Conservation (phyloP, 1,284 basidiomycete species). For the Irpex sp. region DNA sequence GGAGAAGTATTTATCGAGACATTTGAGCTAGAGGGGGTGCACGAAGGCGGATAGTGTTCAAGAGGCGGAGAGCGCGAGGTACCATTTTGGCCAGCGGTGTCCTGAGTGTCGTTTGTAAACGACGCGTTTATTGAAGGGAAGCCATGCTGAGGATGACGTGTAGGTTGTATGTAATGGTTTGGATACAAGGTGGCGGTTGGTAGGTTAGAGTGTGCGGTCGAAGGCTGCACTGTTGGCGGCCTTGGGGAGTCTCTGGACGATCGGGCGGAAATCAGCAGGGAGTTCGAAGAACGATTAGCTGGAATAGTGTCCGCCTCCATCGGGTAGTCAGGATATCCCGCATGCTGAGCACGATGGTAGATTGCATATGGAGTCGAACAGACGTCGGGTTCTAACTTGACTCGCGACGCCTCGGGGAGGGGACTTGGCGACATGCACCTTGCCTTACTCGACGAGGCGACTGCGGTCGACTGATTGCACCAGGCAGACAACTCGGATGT, state of each 20-base stretch:
- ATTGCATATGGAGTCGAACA: conserved; percentile 16
- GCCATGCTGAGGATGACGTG: conserved; percentile 34
- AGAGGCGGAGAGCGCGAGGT: conserved; percentile 18
- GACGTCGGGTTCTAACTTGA: conserved; percentile 17
- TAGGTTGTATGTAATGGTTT: conserved; percentile 22
- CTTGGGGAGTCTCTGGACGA: conserved; percentile 35
- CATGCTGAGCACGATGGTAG: conserved; percentile 15
- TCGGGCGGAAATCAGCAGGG: conserved; percentile 36
- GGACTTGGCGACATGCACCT: conserved; percentile 9
- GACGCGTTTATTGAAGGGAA: conserved; percentile 28
- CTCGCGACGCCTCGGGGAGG: conserved; percentile 12
- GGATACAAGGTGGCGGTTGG: conserved; percentile 36
- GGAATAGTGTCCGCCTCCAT: conserved; percentile 22
- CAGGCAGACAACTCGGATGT: neutral
- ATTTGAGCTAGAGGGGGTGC: conserved; percentile 37
- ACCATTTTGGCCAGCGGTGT: conserved; percentile 31
- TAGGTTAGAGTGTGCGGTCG: conserved; percentile 23
- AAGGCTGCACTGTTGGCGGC: conserved; percentile 38
- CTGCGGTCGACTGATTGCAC: conserved; percentile 11
- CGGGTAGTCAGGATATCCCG: conserved; percentile 11
- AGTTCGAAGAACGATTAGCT: neutral
- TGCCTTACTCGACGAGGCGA: conserved; percentile 14
- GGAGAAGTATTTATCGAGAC: conserved; percentile 38
- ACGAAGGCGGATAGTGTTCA: conserved; percentile 35
- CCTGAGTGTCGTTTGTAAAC: conserved; percentile 27